Percentiles rank a stretch among this genome's conserved stretches.
These are phyloP conservation scores for Lepidium africanum DNA, from an alignment of 345 rosid genomes.

Conservation along the genomic window DNA sequence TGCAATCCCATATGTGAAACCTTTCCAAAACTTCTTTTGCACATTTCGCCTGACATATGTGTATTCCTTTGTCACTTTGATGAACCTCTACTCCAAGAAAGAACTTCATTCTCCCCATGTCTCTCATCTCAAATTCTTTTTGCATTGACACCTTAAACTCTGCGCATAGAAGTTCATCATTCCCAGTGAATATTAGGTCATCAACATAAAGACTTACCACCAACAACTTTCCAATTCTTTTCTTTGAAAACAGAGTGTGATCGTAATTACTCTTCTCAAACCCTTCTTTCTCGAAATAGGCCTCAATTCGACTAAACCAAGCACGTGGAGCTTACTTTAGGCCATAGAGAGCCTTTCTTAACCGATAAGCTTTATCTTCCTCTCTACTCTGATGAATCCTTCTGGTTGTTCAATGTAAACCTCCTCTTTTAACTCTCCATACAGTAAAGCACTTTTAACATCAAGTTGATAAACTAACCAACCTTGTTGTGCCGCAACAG, in stretches of 20 bases:
- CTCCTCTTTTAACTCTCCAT: neutral
- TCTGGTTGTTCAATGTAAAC: neutral
- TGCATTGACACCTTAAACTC: neutral
- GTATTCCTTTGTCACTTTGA: neutral
- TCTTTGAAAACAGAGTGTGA: neutral
- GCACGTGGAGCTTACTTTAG: no score
- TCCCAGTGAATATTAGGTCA: neutral
- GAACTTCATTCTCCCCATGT: neutral
- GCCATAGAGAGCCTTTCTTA: neutral
- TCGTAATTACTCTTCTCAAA: neutral
- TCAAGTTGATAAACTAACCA: neutral
- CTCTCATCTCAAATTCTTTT: neutral
- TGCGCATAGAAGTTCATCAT: neutral
- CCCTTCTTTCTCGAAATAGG: neutral
- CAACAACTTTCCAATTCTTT: fast-evolving
- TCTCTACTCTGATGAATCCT: neutral
- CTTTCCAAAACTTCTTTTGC: neutral
- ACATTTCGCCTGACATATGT: neutral
- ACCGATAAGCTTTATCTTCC: neutral
- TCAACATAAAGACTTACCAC: neutral
- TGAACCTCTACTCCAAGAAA: neutral
- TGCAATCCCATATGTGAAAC: neutral
- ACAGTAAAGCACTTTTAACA: neutral
- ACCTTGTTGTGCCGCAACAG: neutral
- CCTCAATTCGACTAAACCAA: neutral